Evolutionary conservation across 208 protist genomes (phyloP).

Genomic region (Wallacemonas rigidus): DNA sequence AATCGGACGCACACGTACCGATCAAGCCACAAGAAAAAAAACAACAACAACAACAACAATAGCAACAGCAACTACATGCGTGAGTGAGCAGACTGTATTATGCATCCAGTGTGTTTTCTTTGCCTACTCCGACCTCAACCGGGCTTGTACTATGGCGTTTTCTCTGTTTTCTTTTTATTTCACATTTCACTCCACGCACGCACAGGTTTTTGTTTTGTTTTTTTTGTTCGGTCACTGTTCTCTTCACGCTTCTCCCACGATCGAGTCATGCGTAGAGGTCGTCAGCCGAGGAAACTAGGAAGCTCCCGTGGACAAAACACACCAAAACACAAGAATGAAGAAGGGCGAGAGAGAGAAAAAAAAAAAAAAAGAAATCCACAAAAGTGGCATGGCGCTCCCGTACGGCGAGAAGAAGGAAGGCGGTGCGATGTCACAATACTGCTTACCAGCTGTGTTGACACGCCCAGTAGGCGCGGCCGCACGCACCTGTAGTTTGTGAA

Average conservation of each 20-base stretch:
- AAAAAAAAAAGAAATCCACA: conserved; percentile 5
- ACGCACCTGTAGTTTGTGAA: too few relatives aligned
- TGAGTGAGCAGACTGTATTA: conserved; percentile 7
- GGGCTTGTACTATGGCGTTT: background rate
- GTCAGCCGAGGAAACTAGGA: background rate
- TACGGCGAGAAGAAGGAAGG: background rate
- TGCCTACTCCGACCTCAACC: background rate
- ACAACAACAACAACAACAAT: conserved; percentile 13
- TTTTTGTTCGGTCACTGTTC: conserved; percentile 9
- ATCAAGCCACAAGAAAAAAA: background rate
- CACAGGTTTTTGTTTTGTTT: conserved; percentile 4
- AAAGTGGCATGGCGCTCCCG: too few relatives aligned
- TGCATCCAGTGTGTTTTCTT: background rate
- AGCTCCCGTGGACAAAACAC: background rate
- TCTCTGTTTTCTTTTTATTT: background rate
- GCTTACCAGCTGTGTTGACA: too few relatives aligned
- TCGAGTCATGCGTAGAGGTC: background rate
- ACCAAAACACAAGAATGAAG: background rate
- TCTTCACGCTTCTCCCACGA: conserved; percentile 1
- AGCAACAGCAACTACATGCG: background rate
- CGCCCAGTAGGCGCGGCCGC: too few relatives aligned
- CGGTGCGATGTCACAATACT: too few relatives aligned
- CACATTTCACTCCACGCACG: background rate
- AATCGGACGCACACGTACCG: too few relatives aligned
- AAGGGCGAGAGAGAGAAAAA: background rate